phyloP scores from a whole-genome alignment of 2,329 filamentous ascomycete genomes.

The Beauveria asiatica region DNA sequence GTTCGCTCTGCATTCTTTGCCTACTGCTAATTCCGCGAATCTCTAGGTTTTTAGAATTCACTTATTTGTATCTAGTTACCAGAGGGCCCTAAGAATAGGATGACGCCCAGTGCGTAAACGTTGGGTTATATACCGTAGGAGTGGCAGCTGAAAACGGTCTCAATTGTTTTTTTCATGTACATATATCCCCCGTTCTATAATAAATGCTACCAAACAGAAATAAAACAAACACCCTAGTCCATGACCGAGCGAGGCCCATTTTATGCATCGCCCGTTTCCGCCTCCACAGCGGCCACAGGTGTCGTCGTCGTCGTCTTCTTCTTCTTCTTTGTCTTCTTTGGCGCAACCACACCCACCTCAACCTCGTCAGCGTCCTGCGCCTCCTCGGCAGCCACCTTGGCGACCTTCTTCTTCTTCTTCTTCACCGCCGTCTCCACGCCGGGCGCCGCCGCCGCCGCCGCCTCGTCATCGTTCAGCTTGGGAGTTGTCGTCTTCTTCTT shows the following conservation, averaged over 20 bases:
- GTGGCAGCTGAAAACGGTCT: no score
- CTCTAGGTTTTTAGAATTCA: no score
- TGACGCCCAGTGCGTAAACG: no score
- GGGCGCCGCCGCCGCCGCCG: neutral
- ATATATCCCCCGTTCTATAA: neutral
- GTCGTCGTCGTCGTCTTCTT: slow-evolving; percentile 24
- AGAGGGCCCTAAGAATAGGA: no score
- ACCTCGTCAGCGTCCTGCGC: slow-evolving; percentile 16
- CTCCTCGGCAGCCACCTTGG: slow-evolving; percentile 17
- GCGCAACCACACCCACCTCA: slow-evolving; percentile 22
- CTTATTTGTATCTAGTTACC: neutral
- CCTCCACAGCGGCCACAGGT: slow-evolving; percentile 19
- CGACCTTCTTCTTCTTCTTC: slow-evolving; percentile 43
- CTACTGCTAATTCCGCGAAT: no score
- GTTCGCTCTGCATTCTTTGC: no score
- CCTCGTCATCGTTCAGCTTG: slow-evolving; percentile 14
- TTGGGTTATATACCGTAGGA: no score
- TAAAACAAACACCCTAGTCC: neutral
- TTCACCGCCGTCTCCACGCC: slow-evolving; percentile 32
- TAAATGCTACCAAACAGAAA: neutral
- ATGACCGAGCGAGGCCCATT: neutral
- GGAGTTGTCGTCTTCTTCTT: slow-evolving; percentile 34
- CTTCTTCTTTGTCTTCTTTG: slow-evolving; percentile 42
- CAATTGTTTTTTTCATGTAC: neutral
- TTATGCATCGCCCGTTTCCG: slow-evolving; percentile 18